phyloP scores from a whole-genome alignment of 2,329 filamentous ascomycete species.

The Aspergillus pseudotamarii region DNA sequence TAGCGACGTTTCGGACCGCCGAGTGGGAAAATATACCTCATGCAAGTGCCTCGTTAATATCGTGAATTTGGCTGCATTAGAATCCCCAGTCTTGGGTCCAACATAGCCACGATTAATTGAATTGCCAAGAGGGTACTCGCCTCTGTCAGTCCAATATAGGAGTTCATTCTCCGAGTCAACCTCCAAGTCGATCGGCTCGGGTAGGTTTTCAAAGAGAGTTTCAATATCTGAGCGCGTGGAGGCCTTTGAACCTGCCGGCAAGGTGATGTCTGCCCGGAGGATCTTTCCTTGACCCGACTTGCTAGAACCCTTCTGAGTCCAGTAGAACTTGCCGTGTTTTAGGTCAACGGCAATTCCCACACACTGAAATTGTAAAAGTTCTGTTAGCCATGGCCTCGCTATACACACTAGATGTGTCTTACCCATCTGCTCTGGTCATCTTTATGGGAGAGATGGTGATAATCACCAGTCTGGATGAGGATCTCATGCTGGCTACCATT shows the following conservation, averaged over 20 bases:
- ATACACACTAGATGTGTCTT: background rate
- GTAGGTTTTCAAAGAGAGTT: constrained; percentile 48
- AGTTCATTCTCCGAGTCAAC: constrained; percentile 41
- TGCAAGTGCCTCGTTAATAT: background rate
- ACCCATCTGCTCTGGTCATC: constrained; percentile 45
- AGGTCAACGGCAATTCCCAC: constrained; percentile 58
- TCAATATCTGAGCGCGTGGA: constrained; percentile 46
- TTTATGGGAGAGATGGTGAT: constrained; percentile 21
- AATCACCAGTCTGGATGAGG: constrained; percentile 42
- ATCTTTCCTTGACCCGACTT: constrained; percentile 58
- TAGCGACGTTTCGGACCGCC: too few species aligned
- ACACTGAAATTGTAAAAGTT: constrained; percentile 32
- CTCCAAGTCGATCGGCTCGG: constrained; percentile 62
- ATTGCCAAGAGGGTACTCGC: background rate
- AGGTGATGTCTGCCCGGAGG: constrained; percentile 52
- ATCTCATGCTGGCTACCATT: constrained; percentile 40
- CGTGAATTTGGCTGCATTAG: background rate
- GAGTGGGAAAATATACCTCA: background rate
- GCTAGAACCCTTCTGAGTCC: constrained; percentile 61
- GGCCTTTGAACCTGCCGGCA: constrained; percentile 37
- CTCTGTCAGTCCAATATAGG: background rate
- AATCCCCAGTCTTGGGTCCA: background rate
- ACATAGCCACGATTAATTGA: background rate
- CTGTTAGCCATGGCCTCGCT: too few species aligned
- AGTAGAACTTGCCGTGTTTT: constrained; percentile 54